These are phyloP conservation scores for Wickerhamomyces bisporus DNA, from an alignment of 805 yeast genomes.

Conservation along the genomic window DNA sequence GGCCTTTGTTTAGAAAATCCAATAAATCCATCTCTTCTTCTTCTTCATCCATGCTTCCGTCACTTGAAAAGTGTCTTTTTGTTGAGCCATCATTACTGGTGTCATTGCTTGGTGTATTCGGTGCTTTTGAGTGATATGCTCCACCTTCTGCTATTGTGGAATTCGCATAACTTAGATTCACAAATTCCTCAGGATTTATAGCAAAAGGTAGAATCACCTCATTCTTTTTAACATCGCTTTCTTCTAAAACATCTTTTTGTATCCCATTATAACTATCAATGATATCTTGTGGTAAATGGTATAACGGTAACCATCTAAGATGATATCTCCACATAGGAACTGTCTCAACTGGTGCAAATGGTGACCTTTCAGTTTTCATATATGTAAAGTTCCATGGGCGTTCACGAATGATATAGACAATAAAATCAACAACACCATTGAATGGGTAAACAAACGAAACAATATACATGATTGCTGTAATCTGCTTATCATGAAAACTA, in stretches of 20 bases:
- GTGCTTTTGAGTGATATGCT: no score
- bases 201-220: background rate
- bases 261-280: constrained; percentile 5
- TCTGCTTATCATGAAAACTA: constrained; percentile 43
- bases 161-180: no score
- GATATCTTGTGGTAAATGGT: constrained; percentile 33
- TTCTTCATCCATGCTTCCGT: constrained; percentile 3
- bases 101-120: no score
- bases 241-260: constrained; percentile 3
- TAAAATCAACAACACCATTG: constrained; percentile 71
- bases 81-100: background rate
- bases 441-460: constrained; percentile 79
- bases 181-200: constrained; percentile 14
- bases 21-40: constrained; percentile 38
- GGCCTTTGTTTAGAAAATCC: constrained; percentile 42
- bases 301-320: constrained; percentile 40
- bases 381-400: constrained; percentile 63
- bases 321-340: constrained; percentile 34
- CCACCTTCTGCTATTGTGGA: no score
- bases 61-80: background rate
- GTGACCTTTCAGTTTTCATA: constrained; percentile 20
- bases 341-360: constrained; percentile 23
- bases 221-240: background rate
- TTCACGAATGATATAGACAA: constrained; percentile 74
- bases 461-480: constrained; percentile 57